Base-by-base conservation (phyloP, 2,329 filamentous ascomycete genomes). In the Capronia coronata region DNA sequence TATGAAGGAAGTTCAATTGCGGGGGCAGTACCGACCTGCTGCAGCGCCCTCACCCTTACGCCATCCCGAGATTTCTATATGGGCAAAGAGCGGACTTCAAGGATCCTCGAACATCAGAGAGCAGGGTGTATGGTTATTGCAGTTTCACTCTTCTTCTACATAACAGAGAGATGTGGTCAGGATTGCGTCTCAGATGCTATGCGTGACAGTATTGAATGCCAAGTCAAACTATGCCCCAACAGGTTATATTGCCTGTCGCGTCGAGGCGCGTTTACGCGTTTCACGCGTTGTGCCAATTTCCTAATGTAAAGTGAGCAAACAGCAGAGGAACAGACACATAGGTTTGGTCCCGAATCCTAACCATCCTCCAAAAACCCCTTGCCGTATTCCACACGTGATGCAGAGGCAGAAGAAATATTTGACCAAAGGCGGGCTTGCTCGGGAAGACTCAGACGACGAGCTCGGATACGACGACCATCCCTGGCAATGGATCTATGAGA, bases 371-470 rank as follows among this genome's bases (percentile, higher is more conserved):
- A n/a, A n/a, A n/a, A n/a, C n/a, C n/a, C n/a, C n/a, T 18, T 27
- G 32, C 5, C 32, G n/a, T 18, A 5, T 4, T 38, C n/a, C 11
- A 11, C 11, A 37, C 40, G 43, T 18, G 18, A 58, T 57, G 56
- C 35, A 42, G 4, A 51, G 44, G 25, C 25, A 43, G 35, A 71
- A 69, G 51, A 66, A 69, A 61, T 74, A 73, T 62, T 72, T 83
- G 51, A 76, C 69, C 52, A 80, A 67, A 58, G 79, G 80, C 39
- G 84, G 83, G 23, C 74, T 89, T 9, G 69, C 73, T 5, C 76
- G 85, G 61, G 86, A 93, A 54, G 85, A 94, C 65, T 94, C 87
- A 0, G 89, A 94, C 65, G 89, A 94, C 67, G 91, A 95, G 66
- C 78, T 94, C 19, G 84, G 82, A 22, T 73, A 77, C 29, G 82